A percentile compares a stretch with the other conserved stretches of the same genome.
These are phyloP conservation scores for Annulohypoxylon truncatum DNA, from an alignment of 2,329 filamentous ascomycete genomes.

Conservation along the genomic window DNA sequence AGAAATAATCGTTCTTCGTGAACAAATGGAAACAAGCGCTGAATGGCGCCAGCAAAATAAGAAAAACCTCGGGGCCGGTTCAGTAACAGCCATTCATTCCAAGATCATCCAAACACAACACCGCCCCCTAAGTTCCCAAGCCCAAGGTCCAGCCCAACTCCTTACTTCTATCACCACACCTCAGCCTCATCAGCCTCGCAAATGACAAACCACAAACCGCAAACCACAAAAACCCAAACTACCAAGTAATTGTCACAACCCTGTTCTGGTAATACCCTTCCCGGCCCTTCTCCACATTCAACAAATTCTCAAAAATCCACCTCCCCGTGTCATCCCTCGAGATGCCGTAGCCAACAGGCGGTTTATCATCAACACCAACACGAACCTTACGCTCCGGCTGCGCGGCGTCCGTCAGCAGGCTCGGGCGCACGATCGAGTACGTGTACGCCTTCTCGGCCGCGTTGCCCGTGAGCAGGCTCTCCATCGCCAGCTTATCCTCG, in stretches of 20 bases:
- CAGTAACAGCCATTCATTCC: not conserved
- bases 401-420: constrained; percentile 51
- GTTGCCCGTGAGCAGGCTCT: constrained; percentile 46
- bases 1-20: not conserved
- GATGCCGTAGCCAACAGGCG: constrained; percentile 60
- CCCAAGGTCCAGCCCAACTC: not conserved
- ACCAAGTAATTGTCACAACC: constrained; percentile 53
- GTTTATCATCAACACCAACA: constrained; percentile 55
- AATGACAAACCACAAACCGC: not conserved
- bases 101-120: constrained; percentile 5
- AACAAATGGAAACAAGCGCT: constrained; percentile 8
- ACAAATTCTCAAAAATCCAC: constrained; percentile 59
- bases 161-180: not conserved
- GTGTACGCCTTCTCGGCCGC: constrained; percentile 45
- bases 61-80: not conserved
- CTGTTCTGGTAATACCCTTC: constrained; percentile 49
- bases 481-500: constrained; percentile 62
- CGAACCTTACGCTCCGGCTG: constrained; percentile 48
- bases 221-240: not conserved
- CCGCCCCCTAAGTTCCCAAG: constrained; percentile 4
- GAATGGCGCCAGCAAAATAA: constrained; percentile 29
- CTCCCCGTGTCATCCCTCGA: constrained; percentile 59
- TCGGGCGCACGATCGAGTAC: constrained; percentile 55
- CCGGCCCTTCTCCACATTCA: constrained; percentile 42
- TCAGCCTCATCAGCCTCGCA: not conserved